phyloP scores from a whole-genome alignment of 148 eudicot species.

The Vaccinium vitisidaea region DNA sequence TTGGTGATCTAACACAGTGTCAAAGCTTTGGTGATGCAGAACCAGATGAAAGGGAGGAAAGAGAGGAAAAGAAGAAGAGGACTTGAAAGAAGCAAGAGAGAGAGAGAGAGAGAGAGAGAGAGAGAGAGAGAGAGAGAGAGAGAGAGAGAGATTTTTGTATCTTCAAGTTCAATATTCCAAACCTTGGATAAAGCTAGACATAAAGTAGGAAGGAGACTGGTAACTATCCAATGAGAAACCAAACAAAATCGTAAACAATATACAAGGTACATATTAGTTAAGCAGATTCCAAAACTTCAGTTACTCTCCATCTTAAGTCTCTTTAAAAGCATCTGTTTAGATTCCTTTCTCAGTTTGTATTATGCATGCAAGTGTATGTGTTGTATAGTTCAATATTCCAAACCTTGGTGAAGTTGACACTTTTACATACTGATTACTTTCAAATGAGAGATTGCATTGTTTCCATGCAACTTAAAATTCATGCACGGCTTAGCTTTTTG shows the following conservation, averaged over 20 bases:
- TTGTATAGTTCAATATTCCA: no score
- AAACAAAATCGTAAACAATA: no score
- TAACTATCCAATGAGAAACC: no score
- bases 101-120: neutral
- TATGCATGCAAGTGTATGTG: no score
- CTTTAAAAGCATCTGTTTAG: no score
- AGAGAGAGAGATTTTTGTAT: neutral
- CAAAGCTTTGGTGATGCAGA: neutral
- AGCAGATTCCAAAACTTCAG: no score
- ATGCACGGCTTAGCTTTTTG: neutral
- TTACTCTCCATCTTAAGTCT: no score
- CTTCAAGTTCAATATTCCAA: neutral
- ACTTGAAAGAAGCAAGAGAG: neutral
- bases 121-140: neutral
- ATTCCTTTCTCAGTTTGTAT: no score
- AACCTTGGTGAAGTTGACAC: no score
- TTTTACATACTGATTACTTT: neutral
- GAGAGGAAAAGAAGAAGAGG: neutral
- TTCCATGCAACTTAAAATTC: neutral
- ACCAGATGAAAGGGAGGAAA: neutral
- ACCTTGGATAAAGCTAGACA: neutral
- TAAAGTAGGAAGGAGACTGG: no score
- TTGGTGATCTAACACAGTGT: neutral
- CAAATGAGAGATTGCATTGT: neutral
- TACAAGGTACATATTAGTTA: no score